Conservation (phyloP, 148 eudicot genomes). For the Polygonum maritimum region DNA sequence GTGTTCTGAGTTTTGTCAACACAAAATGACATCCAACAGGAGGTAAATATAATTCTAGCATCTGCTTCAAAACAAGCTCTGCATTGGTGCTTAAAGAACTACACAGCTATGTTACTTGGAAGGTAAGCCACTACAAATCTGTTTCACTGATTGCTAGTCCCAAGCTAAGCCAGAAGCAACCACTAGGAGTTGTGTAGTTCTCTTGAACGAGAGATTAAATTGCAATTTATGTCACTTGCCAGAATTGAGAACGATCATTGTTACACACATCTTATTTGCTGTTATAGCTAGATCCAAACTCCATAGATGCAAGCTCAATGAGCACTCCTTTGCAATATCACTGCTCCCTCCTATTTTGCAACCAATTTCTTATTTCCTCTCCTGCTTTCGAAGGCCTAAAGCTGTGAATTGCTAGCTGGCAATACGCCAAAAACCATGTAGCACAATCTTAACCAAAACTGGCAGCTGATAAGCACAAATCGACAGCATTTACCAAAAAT, state of each 20-base stretch:
- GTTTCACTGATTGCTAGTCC: not conserved
- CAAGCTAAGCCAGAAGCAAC: constrained; percentile 3
- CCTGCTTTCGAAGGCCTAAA: not conserved
- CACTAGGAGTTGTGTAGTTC: not conserved
- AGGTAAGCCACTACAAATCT: not conserved
- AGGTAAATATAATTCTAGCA: not conserved
- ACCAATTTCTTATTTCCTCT: not conserved
- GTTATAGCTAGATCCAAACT: constrained; percentile 1
- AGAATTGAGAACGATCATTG: not conserved
- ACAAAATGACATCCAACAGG: not conserved
- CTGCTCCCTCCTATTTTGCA: not conserved
- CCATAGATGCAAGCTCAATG: not conserved
- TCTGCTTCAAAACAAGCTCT: not conserved
- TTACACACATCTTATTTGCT: not conserved
- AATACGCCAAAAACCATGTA: not conserved
- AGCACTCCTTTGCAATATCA: not conserved
- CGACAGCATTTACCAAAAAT: not conserved
- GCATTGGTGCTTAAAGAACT: not conserved
- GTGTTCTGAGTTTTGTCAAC: not conserved
- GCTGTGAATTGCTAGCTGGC: not conserved
- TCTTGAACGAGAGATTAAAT: not conserved
- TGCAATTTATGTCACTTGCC: not conserved
- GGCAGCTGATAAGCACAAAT: not conserved
- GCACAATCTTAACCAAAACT: not conserved
- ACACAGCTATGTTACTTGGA: not conserved